Evolutionary conservation across 2,329 filamentous ascomycete species (phyloP), one percentile per base, ranked within the genome.

Genomic region (Macrophomina phaseolina): DNA sequence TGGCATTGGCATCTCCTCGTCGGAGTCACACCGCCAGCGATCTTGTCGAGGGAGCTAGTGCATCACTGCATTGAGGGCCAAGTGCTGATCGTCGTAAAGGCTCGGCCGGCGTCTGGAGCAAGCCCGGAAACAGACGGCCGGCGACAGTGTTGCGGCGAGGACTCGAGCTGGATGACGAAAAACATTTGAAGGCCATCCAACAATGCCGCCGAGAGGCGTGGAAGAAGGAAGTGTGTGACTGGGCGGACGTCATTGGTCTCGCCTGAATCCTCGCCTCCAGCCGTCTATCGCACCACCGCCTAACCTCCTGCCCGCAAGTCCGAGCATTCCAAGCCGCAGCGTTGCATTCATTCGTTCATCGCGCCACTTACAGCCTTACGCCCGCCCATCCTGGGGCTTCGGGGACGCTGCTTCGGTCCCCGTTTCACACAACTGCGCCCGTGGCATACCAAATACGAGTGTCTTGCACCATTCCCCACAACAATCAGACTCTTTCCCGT

Each of bases 21-120:
- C 2, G 12, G 11, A 11, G 55, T 60, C 23, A 62, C 58, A 62
- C 58, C 42, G 58, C 58, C 58, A 62, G 58, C 58, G 58, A 62
- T 48, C 58, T 58, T n/a, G 56, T 60, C 46, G 56, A 48, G 56
- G 14, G 40, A 32, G 56, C 56, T 40, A 46, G 23, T 60, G 56
- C 40, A 18, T 23, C 16, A 12, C 23, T 38, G 38, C 6, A 18
- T 11, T 18, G 18, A 38, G 8, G 16, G 52, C n/a, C 32, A 55
- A 38, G n/a, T 45, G 5, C 42, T 5, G 42, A 45, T 45, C 42
- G 42, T 14, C 42, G 42, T 2, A 4, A 14, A 40, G 4, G 6
- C 11, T 48, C 45, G 45, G 45, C 11, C 14, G 28, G 48, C 48
- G 16, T 28, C 30, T 51, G 18, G 48, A 28, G 3, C 4, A 18